Base-by-base conservation (phyloP, 2,329 filamentous ascomycete species). In the Fusarium falciforme region DNA sequence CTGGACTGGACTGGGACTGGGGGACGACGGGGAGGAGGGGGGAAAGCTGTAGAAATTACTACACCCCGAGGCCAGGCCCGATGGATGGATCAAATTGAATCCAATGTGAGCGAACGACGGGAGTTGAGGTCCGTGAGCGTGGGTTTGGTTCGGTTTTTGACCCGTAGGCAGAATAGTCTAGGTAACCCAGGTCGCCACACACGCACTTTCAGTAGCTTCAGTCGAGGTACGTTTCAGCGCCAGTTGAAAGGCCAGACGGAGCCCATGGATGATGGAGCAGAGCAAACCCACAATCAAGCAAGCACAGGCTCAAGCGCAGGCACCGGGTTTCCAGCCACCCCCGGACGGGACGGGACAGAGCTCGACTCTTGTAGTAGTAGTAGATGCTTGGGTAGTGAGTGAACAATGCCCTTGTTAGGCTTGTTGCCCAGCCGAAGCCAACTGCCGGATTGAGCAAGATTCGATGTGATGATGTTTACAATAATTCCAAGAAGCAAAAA, bases 281-380 rank as follows among this genome's bases (percentile, higher is more conserved):
- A 22, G 22, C 22, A 25, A 52, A 52, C 47, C 47, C 61, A 52
- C 60, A 60, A 29, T 54, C 55, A 58, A 54, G 47, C 47, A 27
- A 72, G 66, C 65, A 54, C 71, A 73, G 67, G 71, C 71, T 65
- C 54, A 72, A 73, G 71, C 62, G 47, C 64, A 69, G 47, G 54
- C 68, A 47, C 70, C 63, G 42, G 70, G 70, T 71, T 52, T 67
- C 61, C 70, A 71, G 61, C 71, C 67, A 73, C 67, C 71, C 71
- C 64, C 47, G 47, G 47, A 52, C 47, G 47, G 47, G 47, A 52
- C 47, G 16, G 63, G 67, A 74, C 42, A 44, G 40, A 68, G 52
- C 64, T 63, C 67, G 29, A 10, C 29, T 62, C 35, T 58, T 58
- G 57, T 44, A 33, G 38, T 44, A 22, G 22, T 22, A n/a, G 29